A percentile compares a stretch with the other conserved stretches of the same genome.
Conservation (phyloP, 352 stramenopile species). For the Phytopythium litorale region DNA sequence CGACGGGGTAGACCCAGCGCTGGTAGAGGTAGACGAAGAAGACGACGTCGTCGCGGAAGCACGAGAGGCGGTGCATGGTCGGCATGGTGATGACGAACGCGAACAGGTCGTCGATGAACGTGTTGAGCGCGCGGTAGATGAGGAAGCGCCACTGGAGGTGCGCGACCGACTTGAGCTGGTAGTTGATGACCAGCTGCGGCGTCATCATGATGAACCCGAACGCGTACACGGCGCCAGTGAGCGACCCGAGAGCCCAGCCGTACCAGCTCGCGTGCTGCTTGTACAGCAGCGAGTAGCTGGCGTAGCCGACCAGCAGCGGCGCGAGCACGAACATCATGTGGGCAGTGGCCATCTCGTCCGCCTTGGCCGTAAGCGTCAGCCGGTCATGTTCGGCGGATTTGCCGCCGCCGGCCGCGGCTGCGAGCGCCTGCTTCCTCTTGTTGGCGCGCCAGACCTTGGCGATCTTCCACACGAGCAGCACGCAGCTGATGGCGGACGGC, state of each 20-base stretch:
- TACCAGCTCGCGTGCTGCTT: constrained; percentile 83
- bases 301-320: constrained; percentile 73
- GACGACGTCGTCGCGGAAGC: constrained; percentile 89
- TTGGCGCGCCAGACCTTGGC: constrained; percentile 54
- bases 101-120: constrained; percentile 92
- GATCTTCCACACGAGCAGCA: constrained; percentile 90
- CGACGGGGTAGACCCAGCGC: constrained; percentile 89
- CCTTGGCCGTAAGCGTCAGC: constrained; percentile 44
- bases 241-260: constrained; percentile 80
- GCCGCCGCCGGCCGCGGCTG: constrained; percentile 7
- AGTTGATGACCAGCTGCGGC: constrained; percentile 93
- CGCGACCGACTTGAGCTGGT: constrained; percentile 88
- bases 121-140: constrained; percentile 93
- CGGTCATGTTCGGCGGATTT: constrained; percentile 29
- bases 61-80: constrained; percentile 87
- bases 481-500: constrained; percentile 51
- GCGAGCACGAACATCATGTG: constrained; percentile 79
- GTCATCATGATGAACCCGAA: constrained; percentile 92
- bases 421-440: constrained; percentile 12
- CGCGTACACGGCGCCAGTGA: constrained; percentile 87
- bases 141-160: constrained; percentile 93
- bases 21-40: constrained; percentile 91
- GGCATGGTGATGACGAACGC: constrained; percentile 91
- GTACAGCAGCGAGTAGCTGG: constrained; percentile 79
- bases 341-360: constrained; percentile 79